These are phyloP conservation scores for Excoecaria cochinchinensis DNA, from an alignment of 345 rosid genomes.

Conservation along the genomic window DNA sequence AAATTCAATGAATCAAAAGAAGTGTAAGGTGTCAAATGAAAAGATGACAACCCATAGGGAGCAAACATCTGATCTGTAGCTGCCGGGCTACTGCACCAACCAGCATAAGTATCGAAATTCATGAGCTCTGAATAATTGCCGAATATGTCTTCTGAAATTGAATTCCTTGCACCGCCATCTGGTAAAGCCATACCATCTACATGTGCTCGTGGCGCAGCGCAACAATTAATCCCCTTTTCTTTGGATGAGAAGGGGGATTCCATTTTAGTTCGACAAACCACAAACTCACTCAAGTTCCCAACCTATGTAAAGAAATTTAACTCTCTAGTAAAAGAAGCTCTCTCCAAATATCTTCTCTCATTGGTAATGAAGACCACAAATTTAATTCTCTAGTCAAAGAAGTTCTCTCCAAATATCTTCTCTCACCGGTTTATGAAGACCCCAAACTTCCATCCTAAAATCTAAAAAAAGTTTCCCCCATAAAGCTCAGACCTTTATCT, in stretches of 20 bases:
- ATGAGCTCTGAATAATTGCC: conserved; percentile 50
- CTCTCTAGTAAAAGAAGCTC: conserved; percentile 10
- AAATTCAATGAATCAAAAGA: conserved; percentile 37
- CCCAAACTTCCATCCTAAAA: conserved; percentile 14
- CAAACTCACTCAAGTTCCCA: neutral
- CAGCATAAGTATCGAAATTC: conserved; percentile 63
- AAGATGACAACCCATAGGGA: conserved; percentile 41
- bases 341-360: conserved; percentile 11
- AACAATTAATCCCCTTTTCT: conserved; percentile 49
- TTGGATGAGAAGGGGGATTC: conserved; percentile 53
- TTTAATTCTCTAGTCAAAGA: conserved; percentile 1
- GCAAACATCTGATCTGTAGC: conserved; percentile 47
- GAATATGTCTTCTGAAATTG: conserved; percentile 45
- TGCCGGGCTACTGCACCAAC: conserved; percentile 59
- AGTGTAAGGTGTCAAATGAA: conserved; percentile 39
- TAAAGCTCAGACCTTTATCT: neutral
- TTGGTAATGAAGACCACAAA: conserved; percentile 2
- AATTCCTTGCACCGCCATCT: conserved; percentile 33
- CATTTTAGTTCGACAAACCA: conserved; percentile 36
- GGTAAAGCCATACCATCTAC: conserved; percentile 33
- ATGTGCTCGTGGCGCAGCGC: conserved; percentile 45
- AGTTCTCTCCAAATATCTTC: conserved; percentile 13
- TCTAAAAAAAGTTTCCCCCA: conserved; percentile 8
- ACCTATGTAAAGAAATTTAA: conserved; percentile 12
- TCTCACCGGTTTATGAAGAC: conserved; percentile 4